phyloP scores from a whole-genome alignment of 2,329 filamentous ascomycete genomes.

The Aureobasidium pullulans region DNA sequence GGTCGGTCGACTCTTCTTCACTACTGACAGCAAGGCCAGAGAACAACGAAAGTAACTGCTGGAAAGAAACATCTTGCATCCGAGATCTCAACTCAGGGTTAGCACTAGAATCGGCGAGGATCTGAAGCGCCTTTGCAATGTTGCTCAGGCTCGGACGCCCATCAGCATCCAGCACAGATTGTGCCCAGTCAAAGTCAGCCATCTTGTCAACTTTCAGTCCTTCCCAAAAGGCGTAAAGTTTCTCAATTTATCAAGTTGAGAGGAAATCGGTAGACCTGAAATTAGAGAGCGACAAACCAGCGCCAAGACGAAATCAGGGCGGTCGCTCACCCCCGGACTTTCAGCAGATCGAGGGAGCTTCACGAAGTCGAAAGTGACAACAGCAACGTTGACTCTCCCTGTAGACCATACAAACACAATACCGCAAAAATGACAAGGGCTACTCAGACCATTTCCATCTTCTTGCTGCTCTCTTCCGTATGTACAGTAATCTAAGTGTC shows the following conservation, averaged over 20 bases:
- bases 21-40: background rate
- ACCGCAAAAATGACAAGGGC: slow-evolving; percentile 75
- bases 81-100: background rate
- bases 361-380: background rate
- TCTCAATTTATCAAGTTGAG: no score
- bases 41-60: slow-evolving; percentile 1
- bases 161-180: slow-evolving; percentile 4
- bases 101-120: slow-evolving; percentile 6
- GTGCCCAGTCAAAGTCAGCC: background rate
- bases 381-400: background rate
- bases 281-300: background rate
- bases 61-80: background rate
- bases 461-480: slow-evolving; percentile 83
- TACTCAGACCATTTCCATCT: slow-evolving; percentile 82
- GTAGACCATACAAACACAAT: background rate
- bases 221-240: background rate
- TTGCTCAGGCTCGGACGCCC: background rate
- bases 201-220: background rate
- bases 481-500: slow-evolving; percentile 26
- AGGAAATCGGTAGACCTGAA: background rate
- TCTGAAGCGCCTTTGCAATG: background rate
- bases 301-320: slow-evolving; percentile 10
- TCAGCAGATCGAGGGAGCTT: background rate
- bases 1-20: background rate
- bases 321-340: slow-evolving; percentile 8